phyloP scores from a whole-genome alignment of 768 basidiomycete species.

The Psilocybe sp. region DNA sequence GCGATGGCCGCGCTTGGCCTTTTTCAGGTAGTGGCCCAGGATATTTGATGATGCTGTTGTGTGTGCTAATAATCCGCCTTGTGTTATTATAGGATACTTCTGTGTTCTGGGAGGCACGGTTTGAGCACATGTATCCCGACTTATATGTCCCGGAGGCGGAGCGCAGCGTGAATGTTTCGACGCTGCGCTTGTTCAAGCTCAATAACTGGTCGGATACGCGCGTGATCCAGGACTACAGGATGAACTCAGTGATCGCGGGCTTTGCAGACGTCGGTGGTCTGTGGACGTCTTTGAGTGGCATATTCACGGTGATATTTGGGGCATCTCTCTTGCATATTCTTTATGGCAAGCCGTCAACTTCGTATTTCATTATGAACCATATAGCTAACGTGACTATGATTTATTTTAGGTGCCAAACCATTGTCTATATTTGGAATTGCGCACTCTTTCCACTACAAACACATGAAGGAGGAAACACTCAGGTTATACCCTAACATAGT shows the following conservation, averaged over 20 bases:
- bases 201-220: constrained; percentile 10
- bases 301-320: constrained; percentile 16
- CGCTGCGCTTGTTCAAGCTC: neutral
- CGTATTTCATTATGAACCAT: neutral
- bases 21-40: neutral
- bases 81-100: too few species aligned
- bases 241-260: constrained; percentile 12
- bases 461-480: neutral
- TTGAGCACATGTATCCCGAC: too few species aligned
- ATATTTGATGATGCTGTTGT: too few species aligned
- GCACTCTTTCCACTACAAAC: neutral
- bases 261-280: constrained; percentile 16
- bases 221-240: constrained; percentile 13
- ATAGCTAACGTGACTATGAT: neutral
- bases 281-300: constrained; percentile 11
- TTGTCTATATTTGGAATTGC: constrained; percentile 7
- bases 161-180: too few species aligned
- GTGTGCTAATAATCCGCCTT: too few species aligned
- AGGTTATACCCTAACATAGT: neutral
- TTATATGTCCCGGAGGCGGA: too few species aligned
- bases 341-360: constrained; percentile 6
- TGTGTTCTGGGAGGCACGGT: too few species aligned
- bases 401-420: constrained; percentile 7
- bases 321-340: constrained; percentile 7
- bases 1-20: neutral